Percentiles rank a stretch among this genome's conserved stretches.
phyloP scores from a whole-genome alignment of 2,329 filamentous ascomycete species.

The Dryadomyces quercus-mongolicae region DNA sequence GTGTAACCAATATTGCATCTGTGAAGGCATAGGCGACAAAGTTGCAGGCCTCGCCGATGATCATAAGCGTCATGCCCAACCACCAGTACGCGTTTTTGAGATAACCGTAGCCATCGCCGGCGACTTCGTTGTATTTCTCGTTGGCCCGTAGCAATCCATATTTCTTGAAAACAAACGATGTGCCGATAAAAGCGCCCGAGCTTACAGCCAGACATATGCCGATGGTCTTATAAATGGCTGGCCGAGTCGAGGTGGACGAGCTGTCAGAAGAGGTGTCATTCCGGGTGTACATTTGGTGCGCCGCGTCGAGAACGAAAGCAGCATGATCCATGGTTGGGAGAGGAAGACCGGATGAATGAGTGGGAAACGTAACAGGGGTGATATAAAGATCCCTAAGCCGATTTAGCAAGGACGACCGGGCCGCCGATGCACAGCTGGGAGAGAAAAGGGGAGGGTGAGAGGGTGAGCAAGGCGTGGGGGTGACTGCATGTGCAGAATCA shows the following conservation, averaged over 20 bases:
- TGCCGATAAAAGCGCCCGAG: conserved; percentile 85
- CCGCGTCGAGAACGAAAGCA: conserved; percentile 17
- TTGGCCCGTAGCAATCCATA: conserved; percentile 83
- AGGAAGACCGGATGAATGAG: neutral
- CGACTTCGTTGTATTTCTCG: conserved; percentile 89
- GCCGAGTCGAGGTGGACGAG: conserved; percentile 20
- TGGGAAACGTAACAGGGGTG: neutral
- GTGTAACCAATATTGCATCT: conserved; percentile 90
- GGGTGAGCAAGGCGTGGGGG: neutral
- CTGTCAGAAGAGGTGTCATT: conserved; percentile 17
- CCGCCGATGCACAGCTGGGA: neutral
- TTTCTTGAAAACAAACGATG: conserved; percentile 94
- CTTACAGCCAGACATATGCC: conserved; percentile 76
- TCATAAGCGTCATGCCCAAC: conserved; percentile 93
- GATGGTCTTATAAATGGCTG: conserved; percentile 63
- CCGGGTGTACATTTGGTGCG: conserved; percentile 30
- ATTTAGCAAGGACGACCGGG: too few species aligned
- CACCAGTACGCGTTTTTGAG: conserved; percentile 95
- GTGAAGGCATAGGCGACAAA: conserved; percentile 96
- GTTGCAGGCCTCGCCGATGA: conserved; percentile 91
- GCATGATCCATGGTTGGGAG: conserved; percentile 16
- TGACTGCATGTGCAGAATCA: neutral
- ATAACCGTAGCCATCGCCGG: conserved; percentile 94
- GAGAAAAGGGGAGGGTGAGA: neutral
- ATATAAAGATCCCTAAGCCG: neutral